Percentiles rank a stretch among this genome's conserved stretches.
phyloP scores from a whole-genome alignment of 176 grass and related monocot species.

The Juncus effusus region DNA sequence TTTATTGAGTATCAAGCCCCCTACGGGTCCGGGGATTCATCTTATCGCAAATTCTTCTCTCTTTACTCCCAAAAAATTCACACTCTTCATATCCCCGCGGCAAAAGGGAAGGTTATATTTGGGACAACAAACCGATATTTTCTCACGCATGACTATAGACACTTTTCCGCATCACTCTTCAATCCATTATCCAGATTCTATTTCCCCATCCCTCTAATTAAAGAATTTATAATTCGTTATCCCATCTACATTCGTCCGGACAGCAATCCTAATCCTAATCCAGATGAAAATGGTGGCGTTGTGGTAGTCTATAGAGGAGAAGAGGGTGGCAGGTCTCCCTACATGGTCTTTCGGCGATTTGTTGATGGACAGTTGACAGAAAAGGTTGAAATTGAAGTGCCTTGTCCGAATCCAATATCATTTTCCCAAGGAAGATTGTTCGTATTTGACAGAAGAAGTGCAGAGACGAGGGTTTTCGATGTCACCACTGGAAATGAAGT shows the following conservation, averaged over 20 bases:
- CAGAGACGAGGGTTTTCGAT: not conserved
- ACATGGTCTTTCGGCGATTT: too few relatives aligned
- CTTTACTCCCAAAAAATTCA: not conserved
- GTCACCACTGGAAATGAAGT: not conserved
- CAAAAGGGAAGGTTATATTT: not conserved
- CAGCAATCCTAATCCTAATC: not conserved
- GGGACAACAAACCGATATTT: not conserved
- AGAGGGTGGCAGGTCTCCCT: not conserved
- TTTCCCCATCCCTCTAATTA: not conserved
- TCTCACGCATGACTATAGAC: not conserved
- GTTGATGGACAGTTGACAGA: not conserved
- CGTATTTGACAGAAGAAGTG: not conserved
- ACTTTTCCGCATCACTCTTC: not conserved
- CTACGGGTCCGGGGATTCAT: not conserved
- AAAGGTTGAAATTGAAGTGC: too few relatives aligned
- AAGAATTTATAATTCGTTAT: not conserved
- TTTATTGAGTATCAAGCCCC: not conserved
- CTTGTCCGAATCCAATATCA: not conserved
- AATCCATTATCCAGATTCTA: too few relatives aligned
- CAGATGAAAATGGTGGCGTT: not conserved
- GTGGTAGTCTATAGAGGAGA: not conserved
- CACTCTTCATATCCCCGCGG: not conserved
- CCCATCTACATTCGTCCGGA: not conserved
- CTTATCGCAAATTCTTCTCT: not conserved
- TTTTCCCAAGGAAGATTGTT: not conserved